phyloP scores from a whole-genome alignment of 1,139 yeast genomes.

The Pichia sp. region DNA sequence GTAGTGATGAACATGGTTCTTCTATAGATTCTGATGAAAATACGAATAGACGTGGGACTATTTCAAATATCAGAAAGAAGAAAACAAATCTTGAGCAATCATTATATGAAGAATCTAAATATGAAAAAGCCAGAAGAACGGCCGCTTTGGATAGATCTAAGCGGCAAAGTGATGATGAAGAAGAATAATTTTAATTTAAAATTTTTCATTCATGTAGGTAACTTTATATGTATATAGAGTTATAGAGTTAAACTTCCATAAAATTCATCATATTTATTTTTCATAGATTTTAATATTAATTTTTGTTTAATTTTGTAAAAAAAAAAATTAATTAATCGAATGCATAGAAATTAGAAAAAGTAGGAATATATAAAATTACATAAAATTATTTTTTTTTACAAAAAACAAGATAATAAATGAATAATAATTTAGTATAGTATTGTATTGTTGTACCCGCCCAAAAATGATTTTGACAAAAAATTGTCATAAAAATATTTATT shows the following conservation, averaged over 20 bases:
- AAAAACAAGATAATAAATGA: too few species aligned
- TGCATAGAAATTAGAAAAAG: too few species aligned
- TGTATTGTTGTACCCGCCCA: too few species aligned
- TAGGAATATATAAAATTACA: too few species aligned
- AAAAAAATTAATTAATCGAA: too few species aligned
- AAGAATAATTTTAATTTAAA: constrained; percentile 28
- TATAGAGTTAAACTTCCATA: not conserved
- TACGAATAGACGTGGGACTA: not conserved
- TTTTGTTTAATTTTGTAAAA: too few species aligned
- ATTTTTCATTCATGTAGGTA: not conserved
- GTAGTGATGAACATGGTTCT: not conserved
- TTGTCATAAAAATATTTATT: too few species aligned
- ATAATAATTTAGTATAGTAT: too few species aligned
- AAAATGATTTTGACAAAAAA: too few species aligned
- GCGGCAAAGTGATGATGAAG: constrained; percentile 55
- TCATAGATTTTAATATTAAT: too few species aligned
- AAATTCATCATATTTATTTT: too few species aligned
- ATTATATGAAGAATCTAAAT: constrained; percentile 22
- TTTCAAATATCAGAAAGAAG: not conserved
- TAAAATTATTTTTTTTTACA: too few species aligned
- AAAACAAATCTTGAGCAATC: not conserved
- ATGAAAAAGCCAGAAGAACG: constrained; percentile 68
- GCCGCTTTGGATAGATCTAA: constrained; percentile 65
- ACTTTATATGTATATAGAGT: not conserved
- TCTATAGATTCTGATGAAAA: constrained; percentile 1